Conservation (phyloP, 495 filamentous ascomycete genomes). For the Barbatosphaeria neglecta region DNA sequence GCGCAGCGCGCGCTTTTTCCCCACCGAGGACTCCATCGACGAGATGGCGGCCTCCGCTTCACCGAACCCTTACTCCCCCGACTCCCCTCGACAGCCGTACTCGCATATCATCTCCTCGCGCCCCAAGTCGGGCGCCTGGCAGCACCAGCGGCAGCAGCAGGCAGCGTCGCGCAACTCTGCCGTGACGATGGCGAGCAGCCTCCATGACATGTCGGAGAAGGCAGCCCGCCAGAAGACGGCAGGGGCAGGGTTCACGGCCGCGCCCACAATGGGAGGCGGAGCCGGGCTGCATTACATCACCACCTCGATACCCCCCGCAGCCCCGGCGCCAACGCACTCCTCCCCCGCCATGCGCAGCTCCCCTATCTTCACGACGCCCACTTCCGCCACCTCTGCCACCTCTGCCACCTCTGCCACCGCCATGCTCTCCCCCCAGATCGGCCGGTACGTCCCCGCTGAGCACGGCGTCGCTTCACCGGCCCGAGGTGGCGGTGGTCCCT, state of each 20-base stretch:
- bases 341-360: conserved; percentile 8
- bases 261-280: not conserved
- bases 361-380: conserved; percentile 15
- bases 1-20: conserved; percentile 21
- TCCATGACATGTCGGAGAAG: conserved; percentile 2
- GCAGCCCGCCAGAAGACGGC: not conserved
- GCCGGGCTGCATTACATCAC: conserved; percentile 9
- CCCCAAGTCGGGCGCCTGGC: conserved; percentile 1
- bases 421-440: conserved; percentile 18
- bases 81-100: conserved; percentile 2
- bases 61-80: conserved; percentile 6
- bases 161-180: too few species aligned
- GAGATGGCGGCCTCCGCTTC: conserved; percentile 16
- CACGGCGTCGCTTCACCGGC: conserved; percentile 15
- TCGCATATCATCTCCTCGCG: not conserved
- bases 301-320: conserved; percentile 13
- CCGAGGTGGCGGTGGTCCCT: not conserved
- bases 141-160: too few species aligned
- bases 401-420: conserved; percentile 11
- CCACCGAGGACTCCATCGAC: conserved; percentile 7
- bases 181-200: not conserved
- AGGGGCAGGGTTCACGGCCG: not conserved
- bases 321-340: conserved; percentile 5
- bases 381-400: conserved; percentile 12
- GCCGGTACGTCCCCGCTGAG: conserved; percentile 28